Base-by-base conservation (phyloP, 768 basidiomycete species). In the Fomitopsis pulvina region DNA sequence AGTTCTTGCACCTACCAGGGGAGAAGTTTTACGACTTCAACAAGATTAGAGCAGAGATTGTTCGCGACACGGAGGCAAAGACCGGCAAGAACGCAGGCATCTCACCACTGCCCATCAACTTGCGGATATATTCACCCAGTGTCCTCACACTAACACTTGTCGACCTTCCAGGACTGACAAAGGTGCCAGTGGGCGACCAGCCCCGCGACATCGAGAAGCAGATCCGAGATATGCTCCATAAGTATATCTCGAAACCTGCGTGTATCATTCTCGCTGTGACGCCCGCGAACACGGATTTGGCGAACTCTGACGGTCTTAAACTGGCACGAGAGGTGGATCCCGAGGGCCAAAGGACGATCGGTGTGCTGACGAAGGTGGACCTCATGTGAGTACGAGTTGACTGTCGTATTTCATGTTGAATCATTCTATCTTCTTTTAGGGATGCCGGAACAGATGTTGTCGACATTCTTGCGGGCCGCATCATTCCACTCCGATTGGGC, bases 61-160 rank as follows among this genome's bases (percentile, higher is more conserved):
- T 97, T 26, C 83, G 85, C 55, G 96, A 99, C 67, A 99, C 96
- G 1, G 96, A 98, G 65, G 89, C 90, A 51, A 98, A 98, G 79
- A 99, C 96, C 0, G 96, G 96, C 51, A 89, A 88, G 68, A 99
- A 99, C 64, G 94, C 95, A 37, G 95, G 96, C 51, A 97, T 98
- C 62, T 98, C 96, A 1, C 92, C 96, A 12, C 80, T 84, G 51
- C 93, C 96, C 48, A 99, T 98, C 79, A 98, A 98, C 70, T 73
- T 99, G 50, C 91, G 96, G 53, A 88, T 99, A 68, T 97, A 81
- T 74, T 97, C 95, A 1, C 96, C 96, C 24, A 91, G 97, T 61
- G 94, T 98, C 64, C 79, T 97, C 51, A 99, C 96, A 8, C 79
- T 99, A 21, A 99, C 96, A 26, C 78, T 99, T 52, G 95, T 99